A percentile compares a stretch with the other conserved stretches of the same genome.
Conservation (phyloP, 2,329 filamentous ascomycete genomes). For the Aspergillus novofumigatus region DNA sequence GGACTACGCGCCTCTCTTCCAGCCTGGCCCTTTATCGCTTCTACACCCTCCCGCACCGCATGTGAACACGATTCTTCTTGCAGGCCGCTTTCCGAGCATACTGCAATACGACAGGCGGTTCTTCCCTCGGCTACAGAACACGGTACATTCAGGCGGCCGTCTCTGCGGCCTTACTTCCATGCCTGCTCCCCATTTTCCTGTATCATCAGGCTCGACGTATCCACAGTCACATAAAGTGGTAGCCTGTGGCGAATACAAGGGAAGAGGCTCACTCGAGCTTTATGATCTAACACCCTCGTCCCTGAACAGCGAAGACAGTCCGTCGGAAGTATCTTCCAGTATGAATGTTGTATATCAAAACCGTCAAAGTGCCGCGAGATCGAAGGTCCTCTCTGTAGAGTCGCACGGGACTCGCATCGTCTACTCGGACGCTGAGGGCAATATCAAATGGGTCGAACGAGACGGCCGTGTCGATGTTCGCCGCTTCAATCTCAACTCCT, state of each 20-base stretch:
- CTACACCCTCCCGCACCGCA: conserved; percentile 65
- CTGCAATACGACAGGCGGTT: conserved; percentile 83
- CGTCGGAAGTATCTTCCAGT: conserved; percentile 24
- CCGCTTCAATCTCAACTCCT: conserved; percentile 55
- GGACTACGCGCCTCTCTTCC: conserved; percentile 67
- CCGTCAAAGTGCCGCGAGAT: conserved; percentile 73
- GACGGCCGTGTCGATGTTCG: conserved; percentile 62
- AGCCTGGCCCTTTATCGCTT: conserved; percentile 78
- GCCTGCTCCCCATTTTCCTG: conserved; percentile 52
- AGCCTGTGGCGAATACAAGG: conserved; percentile 85
- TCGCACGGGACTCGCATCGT: conserved; percentile 79
- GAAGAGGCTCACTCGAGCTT: conserved; percentile 84
- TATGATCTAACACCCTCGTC: conserved; percentile 48
- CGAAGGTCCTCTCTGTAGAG: conserved; percentile 75
- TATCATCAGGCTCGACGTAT: conserved; percentile 37
- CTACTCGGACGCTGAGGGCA: conserved; percentile 77
- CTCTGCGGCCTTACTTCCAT: conserved; percentile 69
- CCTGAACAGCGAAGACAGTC: conserved; percentile 22
- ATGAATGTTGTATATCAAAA: conserved; percentile 58
- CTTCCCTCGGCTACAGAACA: conserved; percentile 72
- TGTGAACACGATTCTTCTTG: conserved; percentile 79
- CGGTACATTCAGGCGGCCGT: conserved; percentile 77
- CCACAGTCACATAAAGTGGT: conserved; percentile 63
- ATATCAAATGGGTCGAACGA: conserved; percentile 85
- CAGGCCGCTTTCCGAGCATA: conserved; percentile 82